Evolutionary conservation across 352 stramenopile species (phyloP).

Genomic region (Peronospora belbahrii): DNA sequence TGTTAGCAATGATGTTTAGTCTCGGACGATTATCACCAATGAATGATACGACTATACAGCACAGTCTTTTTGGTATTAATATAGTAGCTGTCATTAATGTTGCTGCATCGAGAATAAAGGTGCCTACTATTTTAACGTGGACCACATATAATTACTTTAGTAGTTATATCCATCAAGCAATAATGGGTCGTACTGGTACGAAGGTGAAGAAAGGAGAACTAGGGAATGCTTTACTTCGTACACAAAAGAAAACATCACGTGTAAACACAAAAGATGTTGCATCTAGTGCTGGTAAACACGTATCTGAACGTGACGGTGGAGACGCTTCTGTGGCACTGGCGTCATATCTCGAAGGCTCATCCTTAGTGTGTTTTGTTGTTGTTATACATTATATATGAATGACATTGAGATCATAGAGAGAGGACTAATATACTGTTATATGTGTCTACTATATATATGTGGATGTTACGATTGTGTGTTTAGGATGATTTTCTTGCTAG

Average conservation of each 20-base stretch:
- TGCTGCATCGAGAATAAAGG: slow-evolving; percentile 24
- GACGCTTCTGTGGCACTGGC: slow-evolving; percentile 73
- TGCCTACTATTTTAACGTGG: too few relatives aligned
- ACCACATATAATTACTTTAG: slow-evolving; percentile 17
- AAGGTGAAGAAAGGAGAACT: slow-evolving; percentile 71
- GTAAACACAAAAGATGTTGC: slow-evolving; percentile 64
- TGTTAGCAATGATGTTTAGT: slow-evolving; percentile 22
- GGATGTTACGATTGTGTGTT: slow-evolving; percentile 5
- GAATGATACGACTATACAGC: too few relatives aligned
- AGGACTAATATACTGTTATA: not conserved
- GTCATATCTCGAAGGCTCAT: slow-evolving; percentile 82
- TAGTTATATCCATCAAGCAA: slow-evolving; percentile 15
- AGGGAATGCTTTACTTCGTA: slow-evolving; percentile 65
- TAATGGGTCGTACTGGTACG: slow-evolving; percentile 65
- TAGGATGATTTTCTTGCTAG: slow-evolving; percentile 92
- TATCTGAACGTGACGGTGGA: slow-evolving; percentile 73
- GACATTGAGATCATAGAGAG: too few relatives aligned
- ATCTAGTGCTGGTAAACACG: slow-evolving; percentile 79
- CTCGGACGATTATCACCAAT: too few relatives aligned
- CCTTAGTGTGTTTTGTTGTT: slow-evolving; percentile 52
- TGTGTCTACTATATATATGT: too few relatives aligned
- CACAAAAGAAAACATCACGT: slow-evolving; percentile 65
- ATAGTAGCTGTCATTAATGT: slow-evolving; percentile 16
- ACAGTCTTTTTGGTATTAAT: not conserved
- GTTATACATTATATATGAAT: too few relatives aligned